Base-by-base conservation (phyloP, 257 asterid genomes). In the Ligustrum vulgare region DNA sequence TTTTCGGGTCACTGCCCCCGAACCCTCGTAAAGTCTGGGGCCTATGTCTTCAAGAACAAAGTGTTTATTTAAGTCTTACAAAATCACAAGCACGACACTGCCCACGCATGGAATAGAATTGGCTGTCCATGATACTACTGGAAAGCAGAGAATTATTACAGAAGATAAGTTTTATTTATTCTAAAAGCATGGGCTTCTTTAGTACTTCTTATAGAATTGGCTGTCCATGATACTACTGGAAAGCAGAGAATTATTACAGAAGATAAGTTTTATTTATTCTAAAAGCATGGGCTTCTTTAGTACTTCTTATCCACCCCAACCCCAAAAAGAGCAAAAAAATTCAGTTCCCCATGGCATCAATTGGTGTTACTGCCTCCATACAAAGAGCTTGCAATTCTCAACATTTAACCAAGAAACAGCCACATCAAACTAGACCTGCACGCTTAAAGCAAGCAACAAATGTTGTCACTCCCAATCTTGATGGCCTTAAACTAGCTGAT, bases 101-200 rank as follows among this genome's bases (percentile, higher is more conserved):
- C n/a, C n/a, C n/a, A n/a, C n/a, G n/a, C n/a, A n/a, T n/a, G n/a
- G n/a, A n/a, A 28, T 75, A 63, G 79, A 67, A 47, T 75, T 69
- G 72, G 33, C 41, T 72, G 83, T 77, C 82, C 80, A 77, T 82
- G 78, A 75, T 75, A 64, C 34, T 62, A 81, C 76, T 67, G 73
- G 76, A 77, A 73, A 78, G 47, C 75, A 63, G 66, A 65, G 72
- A 22, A 34, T 77, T n/a, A n/a, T n/a, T 73, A 39, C 70, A 72
- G 76, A 80, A 81, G 97, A 89, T 86, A 88, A 89, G 85, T 68
- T 81, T n/a, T 83, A 58, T 82, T 54, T 72, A 77, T 76, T 78
- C 70, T 75, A n/a, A 33, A 58, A 78, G 82, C 70, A 60, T 78
- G 87, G 84, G 88, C 84, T 75, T 74, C 36, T 74, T 77, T 70